Base-by-base conservation (phyloP, 2,329 filamentous ascomycete genomes). In the Acarospora socialis region DNA sequence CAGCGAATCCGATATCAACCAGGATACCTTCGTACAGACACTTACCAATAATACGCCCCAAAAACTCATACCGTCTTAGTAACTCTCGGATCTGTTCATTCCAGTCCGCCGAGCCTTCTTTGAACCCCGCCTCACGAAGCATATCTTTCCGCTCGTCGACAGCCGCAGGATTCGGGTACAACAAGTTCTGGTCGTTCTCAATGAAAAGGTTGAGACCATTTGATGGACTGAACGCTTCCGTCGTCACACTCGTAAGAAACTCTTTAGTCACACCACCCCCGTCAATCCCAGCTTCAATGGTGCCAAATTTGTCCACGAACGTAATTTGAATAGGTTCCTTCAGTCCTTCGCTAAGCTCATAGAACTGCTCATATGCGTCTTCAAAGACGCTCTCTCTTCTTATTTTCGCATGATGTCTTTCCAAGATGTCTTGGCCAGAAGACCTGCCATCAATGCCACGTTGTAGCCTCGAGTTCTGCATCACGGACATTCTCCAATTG, bases 221-320 rank as follows among this genome's bases (percentile, higher is more conserved):
- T 3, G 68, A 58, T 1, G 70, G 64, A 41, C 66, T 69, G 49
- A 95, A 92, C 0, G 84, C 84, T 52, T 94, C 81, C 13, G 69
- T 76, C 1, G 83, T 92, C 29, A 93, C 73, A 39, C 81, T 90
- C 1, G 77, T 93, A 8, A 98, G 64, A 40, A 98, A 98, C 48
- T 98, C 90, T 46, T 98, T 98, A 2, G 87, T 94, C 6, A 98
- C 90, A 40, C 90, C 90, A 6, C 90, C 90, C 0, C 90, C 90
- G 49, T 98, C 90, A 34, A 98, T 95, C 7, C 90, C 90, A 8
- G 87, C 87, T 56, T 98, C 90, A 5, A 73, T 66, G 1, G 77
- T 72, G 38, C 80, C 81, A 44, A 92, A 98, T 37, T 84, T 71
- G 50, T 98, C 90, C 25, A 94, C 76, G 52, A 98, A 98, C 0